Base-by-base conservation (phyloP, 176 grass and related monocot genomes). In the Ensete glaucum region DNA sequence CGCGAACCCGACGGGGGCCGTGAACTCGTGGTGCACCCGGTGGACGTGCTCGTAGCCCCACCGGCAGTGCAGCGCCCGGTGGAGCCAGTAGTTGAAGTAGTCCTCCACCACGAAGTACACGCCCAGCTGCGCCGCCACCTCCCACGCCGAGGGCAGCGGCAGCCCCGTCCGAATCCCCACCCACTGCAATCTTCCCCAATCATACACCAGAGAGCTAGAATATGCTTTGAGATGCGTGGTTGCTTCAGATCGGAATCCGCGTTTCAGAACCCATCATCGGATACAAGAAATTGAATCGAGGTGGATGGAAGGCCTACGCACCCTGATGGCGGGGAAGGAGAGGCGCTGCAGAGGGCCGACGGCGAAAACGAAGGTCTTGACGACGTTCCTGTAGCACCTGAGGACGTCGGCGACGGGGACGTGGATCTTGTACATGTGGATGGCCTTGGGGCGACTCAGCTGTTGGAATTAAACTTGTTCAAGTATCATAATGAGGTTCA, bases 51-150 rank as follows among this genome's bases (percentile, higher is more conserved):
- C 82, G 51, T 93, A 96, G 13, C 85, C 89, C 93, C 93, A 96
- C 25, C 82, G 81, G 48, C 83, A 81, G 6, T 96, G 93, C 48
- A 96, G 79, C 70, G 88, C 77, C 21, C 93, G 75, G 22, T 96
- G 93, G 76, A 96, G 67, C 93, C 93, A 96, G 77, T 96, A 96
- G 73, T 90, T 92, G 43, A 82, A 81, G 63, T 90, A 96, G 79
- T 92, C 93, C 88, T 96, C 93, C 19, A 90, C 79, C 74, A 96
- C 76, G 81, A 92, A 86, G 81, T 96, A 96, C 55, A 93, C 91
- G 11, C 77, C 67, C 69, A 93, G 82, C 74, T 93, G 91, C 19
- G 75, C 85, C 2, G 10, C 89, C 9, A 92, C 86, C 88, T 96
- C 89, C 24, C 83, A 83, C 1, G 85, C 73, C 63, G 93, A 92